These are phyloP conservation scores for Monilinia laxa DNA, from an alignment of 2,329 filamentous ascomycete species.

Conservation along the genomic window DNA sequence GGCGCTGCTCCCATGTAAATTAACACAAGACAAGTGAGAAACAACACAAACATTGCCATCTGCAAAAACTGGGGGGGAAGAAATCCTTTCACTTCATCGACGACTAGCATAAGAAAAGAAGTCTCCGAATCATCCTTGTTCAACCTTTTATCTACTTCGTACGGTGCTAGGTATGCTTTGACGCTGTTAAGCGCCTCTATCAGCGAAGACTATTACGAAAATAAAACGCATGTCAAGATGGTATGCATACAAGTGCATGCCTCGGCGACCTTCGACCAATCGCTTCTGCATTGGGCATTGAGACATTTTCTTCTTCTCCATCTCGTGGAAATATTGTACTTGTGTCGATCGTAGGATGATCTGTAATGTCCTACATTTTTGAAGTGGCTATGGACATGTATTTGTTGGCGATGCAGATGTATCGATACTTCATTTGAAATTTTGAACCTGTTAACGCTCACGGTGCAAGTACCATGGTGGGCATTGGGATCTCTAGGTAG, in stretches of 20 bases:
- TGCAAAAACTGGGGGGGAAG: background rate
- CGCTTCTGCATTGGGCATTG: constrained; percentile 14
- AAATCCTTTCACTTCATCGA: constrained; percentile 6
- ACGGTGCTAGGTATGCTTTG: background rate
- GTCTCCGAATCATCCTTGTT: constrained; percentile 4
- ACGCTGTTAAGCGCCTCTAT: constrained; percentile 17
- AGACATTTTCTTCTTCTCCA: background rate
- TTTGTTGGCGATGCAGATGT: constrained; percentile 19
- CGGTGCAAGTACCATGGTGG: constrained; percentile 6
- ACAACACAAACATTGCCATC: background rate
- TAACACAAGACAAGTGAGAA: constrained; percentile 2
- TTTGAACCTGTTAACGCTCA: background rate
- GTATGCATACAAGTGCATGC: background rate
- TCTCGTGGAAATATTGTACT: background rate
- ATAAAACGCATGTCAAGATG: constrained; percentile 6
- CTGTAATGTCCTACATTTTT: background rate
- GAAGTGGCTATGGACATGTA: background rate
- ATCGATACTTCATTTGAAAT: background rate
- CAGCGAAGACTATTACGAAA: constrained; percentile 2
- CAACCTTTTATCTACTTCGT: background rate
- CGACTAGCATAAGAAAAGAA: background rate
- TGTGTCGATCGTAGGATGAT: background rate
- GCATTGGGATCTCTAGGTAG: constrained; percentile 1
- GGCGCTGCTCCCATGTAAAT: constrained; percentile 1
- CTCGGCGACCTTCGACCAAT: constrained; percentile 7